Conservation (phyloP, 345 rosid genomes). For the Mangifera indica region DNA sequence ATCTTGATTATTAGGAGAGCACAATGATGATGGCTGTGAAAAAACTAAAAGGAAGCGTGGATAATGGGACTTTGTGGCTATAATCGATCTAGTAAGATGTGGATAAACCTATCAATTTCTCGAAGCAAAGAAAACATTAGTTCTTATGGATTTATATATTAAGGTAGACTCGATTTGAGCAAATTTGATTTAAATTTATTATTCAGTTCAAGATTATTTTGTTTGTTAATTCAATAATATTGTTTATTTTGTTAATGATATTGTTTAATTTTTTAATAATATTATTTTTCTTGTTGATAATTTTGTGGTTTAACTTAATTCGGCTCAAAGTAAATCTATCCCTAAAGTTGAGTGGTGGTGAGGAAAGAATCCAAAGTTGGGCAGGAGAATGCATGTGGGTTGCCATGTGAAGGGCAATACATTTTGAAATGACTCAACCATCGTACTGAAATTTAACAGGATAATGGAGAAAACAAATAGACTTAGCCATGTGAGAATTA, state of each 20-base stretch:
- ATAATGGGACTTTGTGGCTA: slow-evolving; percentile 7
- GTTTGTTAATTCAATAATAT: no score
- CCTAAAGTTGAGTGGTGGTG: neutral
- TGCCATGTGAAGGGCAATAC: slow-evolving; percentile 46
- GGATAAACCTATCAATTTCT: slow-evolving; percentile 4
- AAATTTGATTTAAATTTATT: no score
- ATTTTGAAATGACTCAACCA: slow-evolving; percentile 23
- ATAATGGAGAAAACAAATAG: slow-evolving; percentile 29
- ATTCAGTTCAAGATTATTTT: no score
- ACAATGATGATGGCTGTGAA: neutral
- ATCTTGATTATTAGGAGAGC: neutral
- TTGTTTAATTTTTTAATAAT: no score
- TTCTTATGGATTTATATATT: no score
- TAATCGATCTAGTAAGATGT: slow-evolving; percentile 12
- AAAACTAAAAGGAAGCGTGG: neutral
- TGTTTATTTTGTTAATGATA: no score
- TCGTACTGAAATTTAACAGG: slow-evolving; percentile 14
- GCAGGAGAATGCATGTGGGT: slow-evolving; percentile 42
- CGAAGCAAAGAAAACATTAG: no score
- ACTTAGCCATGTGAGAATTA: slow-evolving; percentile 51
- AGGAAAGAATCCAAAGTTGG: slow-evolving; percentile 4
- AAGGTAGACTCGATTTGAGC: no score
- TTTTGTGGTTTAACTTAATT: no score
- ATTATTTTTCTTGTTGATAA: no score
- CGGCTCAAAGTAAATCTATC: no score